Evolutionary conservation across 2,329 filamentous ascomycete genomes (phyloP), one percentile per base, ranked within the genome.

Genomic region (Tolypocladium endophyticum): DNA sequence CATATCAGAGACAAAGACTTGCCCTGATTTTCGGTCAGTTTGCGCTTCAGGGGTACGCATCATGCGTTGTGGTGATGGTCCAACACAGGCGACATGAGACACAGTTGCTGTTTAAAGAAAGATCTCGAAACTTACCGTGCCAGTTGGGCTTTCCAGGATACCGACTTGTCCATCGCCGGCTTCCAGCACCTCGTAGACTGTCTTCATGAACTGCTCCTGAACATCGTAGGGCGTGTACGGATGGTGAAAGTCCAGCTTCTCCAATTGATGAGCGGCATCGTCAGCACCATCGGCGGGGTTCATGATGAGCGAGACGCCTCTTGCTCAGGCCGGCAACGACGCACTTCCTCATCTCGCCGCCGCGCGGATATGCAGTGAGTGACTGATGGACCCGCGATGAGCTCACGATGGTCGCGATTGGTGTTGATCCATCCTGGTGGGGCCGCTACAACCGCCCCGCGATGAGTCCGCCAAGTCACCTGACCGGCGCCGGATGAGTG

Each of bases 1-100:
- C 92, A 97, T 63, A 97, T 94, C 35, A 97, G 79, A 64, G 92
- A 96, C 53, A 97, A 75, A 1, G 92, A 96, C 81, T 97, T 97
- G 53, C 92, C 92, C 80, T 89, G 63, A n/a, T 38, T 16, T 35
- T 63, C 28, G 59, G 64, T 57, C 8, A 47, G 36, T 54, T 36
- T 54, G 30, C 50, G 50, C 11, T 14, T 8, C 35, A 5, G 23
- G 47, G 38, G 18, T n/a, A 18, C 28, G 7, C 28, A 4, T 6
- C 36, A 41, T 28, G 38, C 38, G 20, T 16, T 16, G 45, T 12
- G 20, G 1, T 6, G 9, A 30, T 18, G 23, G 25, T n/a, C 33
- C 38, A 12, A 55, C 56, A 12, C 30, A 30, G 36, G 28, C 43
- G 45, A 18, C 12, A 16, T 4, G 23, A 5, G 5, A 11, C 20